phyloP scores from a whole-genome alignment of 2,329 filamentous ascomycete species.

The Colletotrichum brevisporum region DNA sequence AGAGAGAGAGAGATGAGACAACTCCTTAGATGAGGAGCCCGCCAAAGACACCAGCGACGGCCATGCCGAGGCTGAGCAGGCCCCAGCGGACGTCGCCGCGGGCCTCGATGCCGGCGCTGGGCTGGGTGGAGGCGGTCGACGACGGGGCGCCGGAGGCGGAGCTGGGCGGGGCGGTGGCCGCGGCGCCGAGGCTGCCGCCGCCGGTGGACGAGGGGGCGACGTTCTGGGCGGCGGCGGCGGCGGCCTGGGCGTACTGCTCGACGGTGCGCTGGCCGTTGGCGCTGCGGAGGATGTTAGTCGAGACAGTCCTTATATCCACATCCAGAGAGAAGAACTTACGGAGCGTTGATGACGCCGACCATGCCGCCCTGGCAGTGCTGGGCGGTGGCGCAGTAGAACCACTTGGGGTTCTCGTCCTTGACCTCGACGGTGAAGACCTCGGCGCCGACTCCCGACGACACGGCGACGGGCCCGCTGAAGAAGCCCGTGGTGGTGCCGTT shows the following conservation, averaged over 20 bases:
- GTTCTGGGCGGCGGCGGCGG: conserved; percentile 34
- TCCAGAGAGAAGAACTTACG: conserved; percentile 9
- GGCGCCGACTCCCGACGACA: conserved; percentile 43
- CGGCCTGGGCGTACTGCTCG: conserved; percentile 23
- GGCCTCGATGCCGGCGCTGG: conserved; percentile 34
- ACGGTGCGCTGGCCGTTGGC: conserved; percentile 23
- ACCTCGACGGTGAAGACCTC: conserved; percentile 42
- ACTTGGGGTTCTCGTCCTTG: conserved; percentile 68
- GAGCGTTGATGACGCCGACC: conserved; percentile 61
- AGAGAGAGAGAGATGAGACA: background rate
- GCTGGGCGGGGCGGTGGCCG: conserved; percentile 21
- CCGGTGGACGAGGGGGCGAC: conserved; percentile 34
- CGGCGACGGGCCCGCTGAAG: conserved; percentile 59
- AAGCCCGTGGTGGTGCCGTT: conserved; percentile 58
- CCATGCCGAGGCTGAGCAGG: conserved; percentile 33
- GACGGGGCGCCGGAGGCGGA: conserved; percentile 16
- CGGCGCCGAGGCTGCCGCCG: conserved; percentile 36
- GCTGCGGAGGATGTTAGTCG: conserved; percentile 2
- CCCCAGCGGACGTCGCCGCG: conserved; percentile 37
- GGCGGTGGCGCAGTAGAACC: conserved; percentile 74
- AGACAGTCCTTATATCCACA: background rate
- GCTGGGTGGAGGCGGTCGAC: background rate
- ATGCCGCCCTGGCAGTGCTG: conserved; percentile 74
- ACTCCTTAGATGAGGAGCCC: conserved; percentile 30
- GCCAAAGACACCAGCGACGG: conserved; percentile 35